phyloP scores from a whole-genome alignment of 2,329 filamentous ascomycete genomes.

The Ilyonectria destructans region DNA sequence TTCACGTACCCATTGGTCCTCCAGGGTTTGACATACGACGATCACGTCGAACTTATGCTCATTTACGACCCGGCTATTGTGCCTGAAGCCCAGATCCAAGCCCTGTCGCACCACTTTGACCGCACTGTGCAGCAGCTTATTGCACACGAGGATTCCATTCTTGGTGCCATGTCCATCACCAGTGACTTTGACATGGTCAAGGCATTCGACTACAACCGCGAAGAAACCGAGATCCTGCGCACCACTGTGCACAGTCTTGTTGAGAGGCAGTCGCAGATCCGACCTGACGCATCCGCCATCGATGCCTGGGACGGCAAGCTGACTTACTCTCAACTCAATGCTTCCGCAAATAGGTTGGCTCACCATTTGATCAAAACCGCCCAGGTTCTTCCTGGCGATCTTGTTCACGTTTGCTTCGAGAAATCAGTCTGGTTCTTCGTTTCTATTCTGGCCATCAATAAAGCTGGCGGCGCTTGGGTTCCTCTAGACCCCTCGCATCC shows the following conservation, averaged over 20 bases:
- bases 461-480: slow-evolving; percentile 45
- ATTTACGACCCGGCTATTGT: slow-evolving; percentile 33
- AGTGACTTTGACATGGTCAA: slow-evolving; percentile 7
- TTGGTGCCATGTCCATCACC: background rate
- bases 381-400: slow-evolving; percentile 6
- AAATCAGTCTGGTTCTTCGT: slow-evolving; percentile 46
- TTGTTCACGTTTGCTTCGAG: slow-evolving; percentile 38
- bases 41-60: slow-evolving; percentile 38
- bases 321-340: slow-evolving; percentile 10
- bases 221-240: slow-evolving; percentile 12
- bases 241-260: slow-evolving; percentile 21
- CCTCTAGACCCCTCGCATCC: slow-evolving; percentile 46
- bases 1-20: slow-evolving; percentile 47
- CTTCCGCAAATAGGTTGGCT: slow-evolving; percentile 27
- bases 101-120: background rate
- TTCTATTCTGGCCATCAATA: slow-evolving; percentile 46
- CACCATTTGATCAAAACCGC: slow-evolving; percentile 14
- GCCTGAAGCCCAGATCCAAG: background rate
- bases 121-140: slow-evolving; percentile 9
- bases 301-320: slow-evolving; percentile 43
- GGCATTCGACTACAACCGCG: slow-evolving; percentile 1
- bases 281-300: background rate
- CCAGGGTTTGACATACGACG: background rate
- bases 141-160: background rate
- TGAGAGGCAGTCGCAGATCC: slow-evolving; percentile 18